Base-by-base conservation (phyloP, 2,329 filamentous ascomycete genomes). In the Orbilia javanica region DNA sequence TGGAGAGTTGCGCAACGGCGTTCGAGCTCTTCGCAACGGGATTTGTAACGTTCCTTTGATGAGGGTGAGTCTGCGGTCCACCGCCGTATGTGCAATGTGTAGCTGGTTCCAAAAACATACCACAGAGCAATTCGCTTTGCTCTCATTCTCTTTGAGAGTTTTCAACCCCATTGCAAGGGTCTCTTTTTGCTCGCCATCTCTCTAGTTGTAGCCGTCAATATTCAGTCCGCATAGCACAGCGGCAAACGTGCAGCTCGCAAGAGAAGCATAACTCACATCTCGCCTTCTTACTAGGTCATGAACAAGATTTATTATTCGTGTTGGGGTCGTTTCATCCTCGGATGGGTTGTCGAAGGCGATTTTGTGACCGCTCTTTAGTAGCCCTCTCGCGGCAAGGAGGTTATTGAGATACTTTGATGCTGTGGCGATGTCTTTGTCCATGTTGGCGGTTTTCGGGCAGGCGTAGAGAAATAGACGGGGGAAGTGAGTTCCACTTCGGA, bases 261-360 rank as follows among this genome's bases (percentile, higher is more conserved):
- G 13, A 25, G n/a, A 48, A 22, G 20, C 55, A 4, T 25, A 57
- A 86, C 90, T 81, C 86, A 97, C 93, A 84, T 99, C 96, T 86
- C 94, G 90, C 80, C 94, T 89, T 77, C 97, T 84, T 75, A 99
- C 93, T 81, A 99, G 85, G 83, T 99, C 96, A 84, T 99, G 97
- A 60, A 99, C 90, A 25, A 99, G 88, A 83, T 95, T 92, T 85
- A 99, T 97, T 81, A 98, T 91, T 92, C 63, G 88, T 89, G 82
- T 88, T 88, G 42, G 89, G 87, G 18, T 88, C 18, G 88, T 87
- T 79, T 90, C 89, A 75, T 87, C 88, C 79, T 89, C 87, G 66
- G 89, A 89, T 7, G 92, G 91, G 79, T 89, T 86, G 77, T 92
- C 90, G 84, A 99, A 99, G 84, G 97, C 91, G 84, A 99, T 92